Percentiles rank a stretch among this genome's conserved stretches.
Evolutionary conservation across 1,284 basidiomycete genomes (phyloP).

Genomic region (Cryptococcus hybrid): DNA sequence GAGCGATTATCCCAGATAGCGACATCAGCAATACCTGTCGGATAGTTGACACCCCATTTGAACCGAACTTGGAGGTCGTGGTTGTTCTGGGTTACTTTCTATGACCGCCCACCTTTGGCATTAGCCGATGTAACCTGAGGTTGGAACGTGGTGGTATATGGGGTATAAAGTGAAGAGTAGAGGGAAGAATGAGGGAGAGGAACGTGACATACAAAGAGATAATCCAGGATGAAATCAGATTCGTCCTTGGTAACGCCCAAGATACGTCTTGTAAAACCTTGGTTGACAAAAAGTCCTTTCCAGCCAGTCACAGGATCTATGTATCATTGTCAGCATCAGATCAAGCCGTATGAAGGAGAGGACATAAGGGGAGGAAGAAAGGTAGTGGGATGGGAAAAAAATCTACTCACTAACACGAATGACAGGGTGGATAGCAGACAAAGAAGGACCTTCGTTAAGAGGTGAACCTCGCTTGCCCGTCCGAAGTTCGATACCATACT

Average conservation of each 20-base stretch:
- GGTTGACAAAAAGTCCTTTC: slow-evolving; percentile 64
- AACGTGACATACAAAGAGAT: slow-evolving; percentile 15
- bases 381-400: too few relatives aligned
- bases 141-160: too few relatives aligned
- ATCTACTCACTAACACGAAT: slow-evolving; percentile 51
- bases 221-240: slow-evolving; percentile 51
- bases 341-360: neutral
- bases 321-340: neutral
- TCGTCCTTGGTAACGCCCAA: slow-evolving; percentile 62
- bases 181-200: too few relatives aligned
- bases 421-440: slow-evolving; percentile 59
- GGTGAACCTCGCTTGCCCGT: slow-evolving; percentile 56
- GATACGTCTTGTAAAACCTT: slow-evolving; percentile 61
- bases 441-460: slow-evolving; percentile 58
- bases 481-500: slow-evolving; percentile 30
- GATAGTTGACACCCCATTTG: slow-evolving; percentile 49
- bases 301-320: slow-evolving; percentile 59
- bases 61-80: slow-evolving; percentile 61
- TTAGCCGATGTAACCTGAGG: neutral
- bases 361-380: neutral
- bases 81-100: slow-evolving; percentile 48
- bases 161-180: too few relatives aligned
- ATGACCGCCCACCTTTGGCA: slow-evolving; percentile 30
- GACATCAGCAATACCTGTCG: slow-evolving; percentile 23
- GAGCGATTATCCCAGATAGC: slow-evolving; percentile 56